Evolutionary conservation across 306 rosid genomes (phyloP).

Genomic region (Citrullus amarus): DNA sequence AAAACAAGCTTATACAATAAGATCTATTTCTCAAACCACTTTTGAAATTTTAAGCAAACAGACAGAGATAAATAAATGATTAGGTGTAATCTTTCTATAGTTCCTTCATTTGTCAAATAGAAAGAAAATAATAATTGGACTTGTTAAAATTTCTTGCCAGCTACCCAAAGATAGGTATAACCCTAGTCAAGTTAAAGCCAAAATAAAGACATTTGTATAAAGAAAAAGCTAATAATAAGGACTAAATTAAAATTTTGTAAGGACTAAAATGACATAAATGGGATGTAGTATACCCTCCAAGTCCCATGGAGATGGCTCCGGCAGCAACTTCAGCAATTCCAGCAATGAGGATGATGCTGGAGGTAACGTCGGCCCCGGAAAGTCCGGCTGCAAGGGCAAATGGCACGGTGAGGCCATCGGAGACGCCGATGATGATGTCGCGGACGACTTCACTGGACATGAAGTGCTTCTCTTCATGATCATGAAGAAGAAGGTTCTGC

Average conservation of each 20-base stretch:
- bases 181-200: not conserved
- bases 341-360: constrained; percentile 34
- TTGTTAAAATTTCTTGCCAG: too few relatives aligned
- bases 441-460: constrained; percentile 42
- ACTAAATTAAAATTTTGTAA: not conserved
- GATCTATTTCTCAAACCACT: not conserved
- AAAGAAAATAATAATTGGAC: too few relatives aligned
- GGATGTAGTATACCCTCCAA: constrained; percentile 49
- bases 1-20: not conserved
- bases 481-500: constrained; percentile 25
- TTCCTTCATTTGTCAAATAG: too few relatives aligned
- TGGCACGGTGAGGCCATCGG: constrained; percentile 44
- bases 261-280: not conserved
- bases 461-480: constrained; percentile 42
- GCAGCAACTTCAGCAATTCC: constrained; percentile 45
- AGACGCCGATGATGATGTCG: constrained; percentile 37
- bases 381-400: constrained; percentile 38
- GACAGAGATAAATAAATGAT: too few relatives aligned
- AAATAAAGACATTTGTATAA: not conserved
- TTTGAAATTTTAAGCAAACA: not conserved
- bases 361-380: constrained; percentile 35
- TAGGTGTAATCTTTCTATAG: too few relatives aligned
- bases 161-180: too few relatives aligned
- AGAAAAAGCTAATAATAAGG: too few relatives aligned
- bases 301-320: constrained; percentile 48